These are phyloP conservation scores for Chaetomium globosum DNA, from an alignment of 2,329 filamentous ascomycete species.

Conservation along the genomic window DNA sequence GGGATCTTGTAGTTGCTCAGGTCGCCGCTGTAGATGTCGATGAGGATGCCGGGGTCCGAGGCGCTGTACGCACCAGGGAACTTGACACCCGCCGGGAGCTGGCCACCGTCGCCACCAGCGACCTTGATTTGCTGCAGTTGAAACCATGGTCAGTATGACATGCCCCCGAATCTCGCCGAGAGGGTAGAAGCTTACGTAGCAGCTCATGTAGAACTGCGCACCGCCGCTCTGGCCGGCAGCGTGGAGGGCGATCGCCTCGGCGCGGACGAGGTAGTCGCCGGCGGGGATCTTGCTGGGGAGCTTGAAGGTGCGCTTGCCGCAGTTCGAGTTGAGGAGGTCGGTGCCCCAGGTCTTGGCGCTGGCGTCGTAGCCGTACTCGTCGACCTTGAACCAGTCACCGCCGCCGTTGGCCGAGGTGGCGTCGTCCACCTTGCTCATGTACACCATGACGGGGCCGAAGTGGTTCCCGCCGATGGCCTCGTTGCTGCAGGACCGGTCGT, in stretches of 20 bases:
- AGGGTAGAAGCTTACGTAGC: conserved; percentile 31
- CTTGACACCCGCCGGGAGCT: conserved; percentile 47
- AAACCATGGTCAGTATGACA: conserved; percentile 5
- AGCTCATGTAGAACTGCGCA: conserved; percentile 38
- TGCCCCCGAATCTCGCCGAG: neutral
- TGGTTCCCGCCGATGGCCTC: conserved; percentile 59
- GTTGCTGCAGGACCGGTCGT: conserved; percentile 49
- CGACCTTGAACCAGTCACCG: conserved; percentile 34
- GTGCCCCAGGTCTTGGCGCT: conserved; percentile 50
- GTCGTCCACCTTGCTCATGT: conserved; percentile 54
- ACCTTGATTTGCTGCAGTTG: conserved; percentile 49
- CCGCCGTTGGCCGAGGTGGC: conserved; percentile 49
- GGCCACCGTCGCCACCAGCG: conserved; percentile 39
- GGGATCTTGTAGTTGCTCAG: conserved; percentile 45
- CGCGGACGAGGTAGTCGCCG: conserved; percentile 50
- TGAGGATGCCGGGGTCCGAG: conserved; percentile 52
- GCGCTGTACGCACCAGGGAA: conserved; percentile 54
- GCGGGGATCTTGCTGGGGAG: conserved; percentile 47
- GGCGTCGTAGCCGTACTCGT: conserved; percentile 52
- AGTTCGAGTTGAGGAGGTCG: conserved; percentile 37
- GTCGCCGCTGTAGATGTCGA: conserved; percentile 49
- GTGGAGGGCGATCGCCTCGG: conserved; percentile 51
- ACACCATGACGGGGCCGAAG: conserved; percentile 57
- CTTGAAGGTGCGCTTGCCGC: conserved; percentile 43
- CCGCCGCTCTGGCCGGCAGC: conserved; percentile 39